Evolutionary conservation across 768 basidiomycete species (phyloP), one percentile per base, ranked within the genome.

Genomic region (Roridomyces roridus): DNA sequence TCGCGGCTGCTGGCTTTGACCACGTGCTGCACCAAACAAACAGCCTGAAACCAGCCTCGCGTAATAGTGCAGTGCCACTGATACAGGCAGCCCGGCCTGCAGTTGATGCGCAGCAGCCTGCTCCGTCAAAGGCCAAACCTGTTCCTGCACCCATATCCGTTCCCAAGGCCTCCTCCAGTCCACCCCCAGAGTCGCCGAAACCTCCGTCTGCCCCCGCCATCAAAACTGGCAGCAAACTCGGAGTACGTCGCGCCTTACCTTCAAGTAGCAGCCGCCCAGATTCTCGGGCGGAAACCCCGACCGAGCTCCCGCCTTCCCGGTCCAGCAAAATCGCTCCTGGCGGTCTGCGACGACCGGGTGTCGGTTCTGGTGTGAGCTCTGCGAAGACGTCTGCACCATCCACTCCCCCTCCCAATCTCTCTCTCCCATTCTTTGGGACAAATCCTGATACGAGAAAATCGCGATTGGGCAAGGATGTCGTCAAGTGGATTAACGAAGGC

Each of bases 11-110:
- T 28, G 94, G 97, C 6, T 94, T 85, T 67, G 91, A 94, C 62
- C 85, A 85, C 65, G 88, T 98, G 46, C 79, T 97, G 79, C 87
- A 92, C 31, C 88, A 94, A 72, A 91, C 94, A 11, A 87, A 82
- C 58, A 85, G 87, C 0, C 78, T 99, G 57, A 99, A 98, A 68
- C 91, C 96, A 25, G 97, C 97, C 0, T 96, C 95, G 10, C 88
- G 88, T 51, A 76, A 84, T 39, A 89, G 89, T 25, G 92, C 94
- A 6, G 73, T 90, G 10, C 95, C 96, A 10, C 78, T 98, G 31
- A 93, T 99, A 56, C 92, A 97, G 69, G 88, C 90, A 11, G 93
- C 94, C 28, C 85, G 86, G 35, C 79, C 84, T 11, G 61, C 78
- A n/a, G 68, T 72, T 20, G 35, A 72, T 5, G 66, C 76, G 12